Evolutionary conservation across 2,329 filamentous ascomycete species (phyloP), one percentile per base, ranked within the genome.

Genomic region (Pyricularia sp.): DNA sequence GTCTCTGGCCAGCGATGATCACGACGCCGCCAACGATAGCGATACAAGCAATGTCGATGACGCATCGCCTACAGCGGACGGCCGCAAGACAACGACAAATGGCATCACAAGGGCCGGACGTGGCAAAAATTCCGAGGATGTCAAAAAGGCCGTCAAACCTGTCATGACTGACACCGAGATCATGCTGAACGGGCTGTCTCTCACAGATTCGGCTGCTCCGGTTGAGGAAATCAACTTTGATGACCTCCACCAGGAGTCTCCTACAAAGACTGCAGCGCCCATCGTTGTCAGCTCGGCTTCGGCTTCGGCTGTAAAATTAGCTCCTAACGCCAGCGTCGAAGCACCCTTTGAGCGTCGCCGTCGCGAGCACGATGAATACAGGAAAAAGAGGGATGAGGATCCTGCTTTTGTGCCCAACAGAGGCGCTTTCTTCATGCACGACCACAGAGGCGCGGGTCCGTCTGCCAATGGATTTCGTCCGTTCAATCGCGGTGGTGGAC

Each of bases 351-450:
- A 94, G 68, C 83, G 86, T 69, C 87, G 90, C 75, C 86, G 90
- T 68, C 87, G 89, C 70, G 93, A 97, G 72, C 91, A 96, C 71
- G 92, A 96, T 68, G 91, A 96, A 72, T 96, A 96, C 78, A 87
- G 88, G 77, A 91, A 89, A 77, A 90, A 90, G 75, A 85, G 91
- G 70, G 91, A 96, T 73, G 87, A 91, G 70, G 91, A 96, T 74
- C 93, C 93, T 44, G 87, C 93, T 12, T 96, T 96, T 77, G 93
- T 97, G 65, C 93, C 94, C 64, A 97, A 96, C 72, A 83, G 93
- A 69, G 94, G 94, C 66, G 88, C 90, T 67, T 97, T 97, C 80
- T 97, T 97, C 79, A 92, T 97, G 85, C 93, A 97, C 75, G 94
- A 97, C 74, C 91, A 94, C 72, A 85, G 91, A 67, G 88, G 91